Base-by-base conservation (phyloP, 1,284 basidiomycete genomes). In the Phellinidium pouzarii region DNA sequence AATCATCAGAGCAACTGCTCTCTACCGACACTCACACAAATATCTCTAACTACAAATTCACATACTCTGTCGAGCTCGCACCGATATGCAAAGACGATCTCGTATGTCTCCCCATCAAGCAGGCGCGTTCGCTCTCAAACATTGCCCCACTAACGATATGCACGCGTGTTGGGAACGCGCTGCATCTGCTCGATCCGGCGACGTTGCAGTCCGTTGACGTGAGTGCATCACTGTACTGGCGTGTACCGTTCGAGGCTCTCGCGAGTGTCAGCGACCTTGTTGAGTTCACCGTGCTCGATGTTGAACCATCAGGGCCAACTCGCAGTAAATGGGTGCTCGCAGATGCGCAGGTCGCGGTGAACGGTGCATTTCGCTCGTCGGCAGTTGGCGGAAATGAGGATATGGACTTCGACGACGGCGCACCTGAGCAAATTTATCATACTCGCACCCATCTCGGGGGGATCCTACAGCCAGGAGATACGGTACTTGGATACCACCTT, bases 61-160 rank as follows among this genome's bases (percentile, higher is more conserved):
- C 94, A 3, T 99, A 94, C 76, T 96, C 93, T 17, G 91, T 98
- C 61, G 95, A 99, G 71, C 96, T 99, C 62, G 83, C 89, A 4
- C 94, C 95, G 0, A 82, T 99, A 57, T 99, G 95, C 75, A 98
- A 98, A 69, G 95, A 99, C 67, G 95, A 99, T 67, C 80, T 99
- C 37, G 88, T 98, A 31, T 94, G 90, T 66, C 75, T 99, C 37
- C 92, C 94, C 2, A 71, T 73, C 19, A 89, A 89, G 64, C 82
- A 87, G 59, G 94, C 95, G 0, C 83, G 86, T 22, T 72, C 79
- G 27, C 75, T 96, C 57, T 84, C 86, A 62, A 96, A 94, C 73
- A 95, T 99, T 66, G 82, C 77, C 45, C 94, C 90, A 8, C 74
- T 99, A 34, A 84, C 87, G 7, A 66, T 99, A 53, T 97, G 94